Percentiles rank a stretch among this genome's conserved stretches.
phyloP scores from a whole-genome alignment of 805 yeast genomes.

The Limtongia smithiae region DNA sequence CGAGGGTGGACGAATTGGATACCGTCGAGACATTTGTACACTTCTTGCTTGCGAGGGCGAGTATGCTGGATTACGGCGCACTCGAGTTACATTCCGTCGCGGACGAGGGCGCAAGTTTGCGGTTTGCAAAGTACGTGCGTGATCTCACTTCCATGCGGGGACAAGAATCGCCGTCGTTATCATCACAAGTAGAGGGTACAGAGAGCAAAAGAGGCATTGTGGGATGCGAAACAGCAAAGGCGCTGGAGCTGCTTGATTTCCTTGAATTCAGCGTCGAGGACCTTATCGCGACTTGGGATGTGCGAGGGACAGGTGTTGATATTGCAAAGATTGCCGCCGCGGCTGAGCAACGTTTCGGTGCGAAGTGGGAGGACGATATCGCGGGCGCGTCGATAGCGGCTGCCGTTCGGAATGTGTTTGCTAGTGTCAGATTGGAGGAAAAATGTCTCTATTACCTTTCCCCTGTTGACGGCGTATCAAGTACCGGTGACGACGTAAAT shows the following conservation, averaged over 20 bases:
- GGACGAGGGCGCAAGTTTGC: constrained; percentile 15
- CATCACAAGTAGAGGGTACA: constrained; percentile 42
- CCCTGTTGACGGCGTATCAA: too few relatives aligned
- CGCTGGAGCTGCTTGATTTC: constrained; percentile 67
- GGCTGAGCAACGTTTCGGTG: background rate
- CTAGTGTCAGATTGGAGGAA: too few relatives aligned
- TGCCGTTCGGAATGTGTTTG: too few relatives aligned
- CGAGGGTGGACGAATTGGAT: constrained; percentile 15
- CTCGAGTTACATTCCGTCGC: constrained; percentile 65
- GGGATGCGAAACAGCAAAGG: constrained; percentile 49
- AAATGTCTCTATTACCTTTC: too few relatives aligned
- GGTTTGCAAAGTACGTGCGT: constrained; percentile 12
- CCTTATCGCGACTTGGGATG: constrained; percentile 16
- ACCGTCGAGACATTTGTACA: constrained; percentile 11
- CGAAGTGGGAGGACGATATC: background rate
- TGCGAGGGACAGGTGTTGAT: constrained; percentile 5
- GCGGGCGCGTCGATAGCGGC: constrained; percentile 19
- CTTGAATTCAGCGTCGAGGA: constrained; percentile 48
- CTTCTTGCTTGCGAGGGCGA: constrained; percentile 22
- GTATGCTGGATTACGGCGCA: constrained; percentile 24
- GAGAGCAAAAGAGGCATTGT: background rate
- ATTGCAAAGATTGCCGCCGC: background rate
- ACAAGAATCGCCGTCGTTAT: constrained; percentile 13
- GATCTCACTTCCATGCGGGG: constrained; percentile 9
- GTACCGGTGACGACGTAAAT: too few relatives aligned